phyloP scores from a whole-genome alignment of 495 filamentous ascomycete genomes.

The Sabuloglossum arenarium region DNA sequence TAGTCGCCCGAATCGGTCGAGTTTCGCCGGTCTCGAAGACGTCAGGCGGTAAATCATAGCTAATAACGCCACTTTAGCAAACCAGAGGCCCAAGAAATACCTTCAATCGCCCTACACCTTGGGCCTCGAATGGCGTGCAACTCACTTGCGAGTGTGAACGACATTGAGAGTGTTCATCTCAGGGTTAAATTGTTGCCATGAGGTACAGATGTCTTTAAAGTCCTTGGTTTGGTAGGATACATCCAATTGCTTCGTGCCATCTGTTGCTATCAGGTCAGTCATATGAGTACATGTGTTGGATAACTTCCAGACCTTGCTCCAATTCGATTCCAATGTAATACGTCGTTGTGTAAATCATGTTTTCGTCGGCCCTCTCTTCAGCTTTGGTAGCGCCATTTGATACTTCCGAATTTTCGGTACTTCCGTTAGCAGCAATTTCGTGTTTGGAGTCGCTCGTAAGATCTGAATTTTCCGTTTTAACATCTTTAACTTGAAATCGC shows the following conservation, averaged over 20 bases:
- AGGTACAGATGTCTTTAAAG: constrained; percentile 19
- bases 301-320: constrained; percentile 27
- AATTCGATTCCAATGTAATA: constrained; percentile 74
- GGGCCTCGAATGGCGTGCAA: constrained; percentile 11
- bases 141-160: constrained; percentile 59
- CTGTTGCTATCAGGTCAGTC: constrained; percentile 18
- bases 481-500: constrained; percentile 39
- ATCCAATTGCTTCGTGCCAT: constrained; percentile 30
- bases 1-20: constrained; percentile 11
- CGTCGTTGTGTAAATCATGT: constrained; percentile 60
- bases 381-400: constrained; percentile 2
- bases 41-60: constrained; percentile 71
- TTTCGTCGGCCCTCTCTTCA: constrained; percentile 13
- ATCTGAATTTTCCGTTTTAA: constrained; percentile 37
- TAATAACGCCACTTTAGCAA: constrained; percentile 16
- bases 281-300: constrained; percentile 8
- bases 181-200: constrained; percentile 17
- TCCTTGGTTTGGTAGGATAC: constrained; percentile 18
- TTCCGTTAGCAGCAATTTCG: constrained; percentile 25
- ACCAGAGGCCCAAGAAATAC: not conserved
- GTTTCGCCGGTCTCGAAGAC: constrained; percentile 67
- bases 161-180: constrained; percentile 45
- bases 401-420: constrained; percentile 17
- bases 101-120: not conserved
- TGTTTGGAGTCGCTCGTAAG: constrained; percentile 32